Conservation (phyloP, 2,329 filamentous ascomycete genomes). For the Clarireedia paspali region DNA sequence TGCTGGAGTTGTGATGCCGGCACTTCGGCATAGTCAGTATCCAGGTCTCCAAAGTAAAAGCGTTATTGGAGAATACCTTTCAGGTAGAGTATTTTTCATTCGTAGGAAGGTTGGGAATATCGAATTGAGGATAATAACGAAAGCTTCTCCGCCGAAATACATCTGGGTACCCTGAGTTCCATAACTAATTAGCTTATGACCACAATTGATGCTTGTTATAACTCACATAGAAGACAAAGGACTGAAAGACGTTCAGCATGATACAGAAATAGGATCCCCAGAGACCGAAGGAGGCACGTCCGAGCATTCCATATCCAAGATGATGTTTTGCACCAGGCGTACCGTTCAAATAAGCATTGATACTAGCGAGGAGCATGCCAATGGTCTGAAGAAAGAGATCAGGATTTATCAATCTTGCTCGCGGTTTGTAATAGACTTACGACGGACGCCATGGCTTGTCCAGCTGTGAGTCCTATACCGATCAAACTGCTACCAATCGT, state of each 20-base stretch:
- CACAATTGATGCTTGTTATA: neutral
- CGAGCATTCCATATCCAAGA: neutral
- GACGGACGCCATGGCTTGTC: neutral
- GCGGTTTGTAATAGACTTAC: neutral
- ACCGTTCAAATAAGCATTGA: neutral
- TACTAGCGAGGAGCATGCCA: neutral
- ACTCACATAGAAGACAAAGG: neutral
- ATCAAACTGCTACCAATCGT: neutral
- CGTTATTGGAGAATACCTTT: constrained; percentile 29
- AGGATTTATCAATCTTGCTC: neutral
- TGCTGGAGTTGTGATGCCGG: constrained; percentile 31
- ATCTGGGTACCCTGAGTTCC: neutral
- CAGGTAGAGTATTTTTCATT: constrained; percentile 31
- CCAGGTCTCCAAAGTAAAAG: constrained; percentile 30
- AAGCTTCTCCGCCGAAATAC: neutral
- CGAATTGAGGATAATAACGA: constrained; percentile 21
- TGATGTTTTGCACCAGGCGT: neutral
- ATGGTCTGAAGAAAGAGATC: neutral
- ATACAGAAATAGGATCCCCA: neutral
- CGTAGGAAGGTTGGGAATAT: constrained; percentile 31
- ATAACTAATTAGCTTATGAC: neutral
- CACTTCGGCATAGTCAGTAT: constrained; percentile 31
- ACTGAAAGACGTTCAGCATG: neutral
- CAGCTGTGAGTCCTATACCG: neutral
- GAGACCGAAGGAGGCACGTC: neutral